These are phyloP conservation scores for Colletotrichum orchidophilum DNA, from an alignment of 2,329 filamentous ascomycete genomes.

Conservation along the genomic window DNA sequence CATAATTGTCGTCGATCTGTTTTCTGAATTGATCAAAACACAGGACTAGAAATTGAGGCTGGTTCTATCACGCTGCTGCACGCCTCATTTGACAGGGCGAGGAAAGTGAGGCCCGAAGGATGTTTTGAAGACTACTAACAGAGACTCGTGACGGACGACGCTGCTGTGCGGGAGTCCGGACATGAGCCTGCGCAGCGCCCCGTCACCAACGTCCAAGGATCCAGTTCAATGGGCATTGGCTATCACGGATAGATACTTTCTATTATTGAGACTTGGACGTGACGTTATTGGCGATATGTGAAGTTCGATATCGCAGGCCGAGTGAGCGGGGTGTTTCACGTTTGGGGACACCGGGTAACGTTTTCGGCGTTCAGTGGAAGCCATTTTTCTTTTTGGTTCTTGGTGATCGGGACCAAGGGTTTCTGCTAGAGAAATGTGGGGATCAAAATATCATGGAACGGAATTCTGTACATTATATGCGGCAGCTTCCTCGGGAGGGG, in stretches of 20 bases:
- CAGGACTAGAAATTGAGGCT: not conserved
- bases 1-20: not conserved
- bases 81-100: not conserved
- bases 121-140: no score
- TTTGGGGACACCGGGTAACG: conserved; percentile 2
- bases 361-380: conserved; percentile 6
- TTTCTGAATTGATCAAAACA: not conserved
- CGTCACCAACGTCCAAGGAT: no score
- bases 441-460: no score
- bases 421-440: not conserved
- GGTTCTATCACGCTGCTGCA: not conserved
- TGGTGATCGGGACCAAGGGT: conserved; percentile 3
- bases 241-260: not conserved
- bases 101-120: not conserved
- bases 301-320: conserved; percentile 4
- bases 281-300: conserved; percentile 16
- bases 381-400: not conserved
- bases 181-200: no score
- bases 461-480: no score
- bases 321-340: conserved; percentile 16
- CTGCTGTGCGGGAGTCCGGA: no score
- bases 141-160: no score
- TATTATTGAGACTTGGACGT: conserved; percentile 8
- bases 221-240: not conserved
- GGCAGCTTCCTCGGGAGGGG: no score